Percentiles rank a stretch among this genome's conserved stretches.
Evolutionary conservation across 2,329 filamentous ascomycete genomes (phyloP).

Genomic region (Plenodomus tracheiphilus): DNA sequence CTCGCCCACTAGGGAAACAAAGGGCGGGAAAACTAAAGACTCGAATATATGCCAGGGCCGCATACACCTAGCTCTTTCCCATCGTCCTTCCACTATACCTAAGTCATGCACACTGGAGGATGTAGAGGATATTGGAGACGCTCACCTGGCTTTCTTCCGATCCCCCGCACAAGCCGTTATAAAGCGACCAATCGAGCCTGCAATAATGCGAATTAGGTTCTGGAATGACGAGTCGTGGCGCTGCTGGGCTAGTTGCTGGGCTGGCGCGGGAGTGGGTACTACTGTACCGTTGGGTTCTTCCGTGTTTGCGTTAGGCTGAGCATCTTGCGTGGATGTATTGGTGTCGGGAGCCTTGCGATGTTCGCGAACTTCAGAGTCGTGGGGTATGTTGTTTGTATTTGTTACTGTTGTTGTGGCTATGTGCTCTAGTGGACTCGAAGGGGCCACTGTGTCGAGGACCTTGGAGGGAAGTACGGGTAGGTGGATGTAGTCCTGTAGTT

Average conservation of each 20-base stretch:
- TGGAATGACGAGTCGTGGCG: slow-evolving; percentile 7
- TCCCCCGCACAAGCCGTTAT: slow-evolving; percentile 19
- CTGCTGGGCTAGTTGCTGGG: slow-evolving; percentile 2
- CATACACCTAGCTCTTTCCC: too few relatives aligned
- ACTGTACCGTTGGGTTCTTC: slow-evolving; percentile 2
- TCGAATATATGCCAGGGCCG: too few relatives aligned
- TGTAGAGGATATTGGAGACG: slow-evolving; percentile 3
- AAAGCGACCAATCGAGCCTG: slow-evolving; percentile 14
- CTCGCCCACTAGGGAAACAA: too few relatives aligned
- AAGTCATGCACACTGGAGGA: not conserved
- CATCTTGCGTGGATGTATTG: not conserved
- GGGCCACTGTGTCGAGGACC: slow-evolving; percentile 11
- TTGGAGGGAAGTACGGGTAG: slow-evolving; percentile 5
- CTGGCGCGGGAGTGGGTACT: slow-evolving; percentile 1
- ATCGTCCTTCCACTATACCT: too few relatives aligned
- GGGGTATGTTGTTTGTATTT: slow-evolving; percentile 1
- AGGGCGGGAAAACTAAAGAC: too few relatives aligned
- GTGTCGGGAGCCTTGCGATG: slow-evolving; percentile 11
- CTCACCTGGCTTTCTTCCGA: slow-evolving; percentile 31
- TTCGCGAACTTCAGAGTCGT: slow-evolving; percentile 15
- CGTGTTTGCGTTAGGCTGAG: not conserved
- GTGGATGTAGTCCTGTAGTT: slow-evolving; percentile 15
- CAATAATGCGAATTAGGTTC: slow-evolving; percentile 13
- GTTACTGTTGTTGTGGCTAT: slow-evolving; percentile 2
- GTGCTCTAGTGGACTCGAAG: slow-evolving; percentile 17